Conservation (phyloP, 768 basidiomycete species). For the Tylopilus cervinicoccineus region DNA sequence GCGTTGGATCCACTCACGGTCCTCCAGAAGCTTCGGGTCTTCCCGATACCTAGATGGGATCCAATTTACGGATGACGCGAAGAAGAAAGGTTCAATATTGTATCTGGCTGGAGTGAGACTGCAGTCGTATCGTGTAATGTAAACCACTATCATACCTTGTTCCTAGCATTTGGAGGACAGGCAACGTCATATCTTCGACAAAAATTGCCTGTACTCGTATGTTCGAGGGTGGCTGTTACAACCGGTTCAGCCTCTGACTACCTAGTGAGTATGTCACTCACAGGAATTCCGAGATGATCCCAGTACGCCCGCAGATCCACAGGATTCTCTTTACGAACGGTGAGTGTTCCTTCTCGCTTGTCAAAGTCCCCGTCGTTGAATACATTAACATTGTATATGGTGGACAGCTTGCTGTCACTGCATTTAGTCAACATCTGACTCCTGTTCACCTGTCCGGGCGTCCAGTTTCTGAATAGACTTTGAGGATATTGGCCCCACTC, state of each 20-base stretch:
- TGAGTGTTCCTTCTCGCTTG: conserved; percentile 7
- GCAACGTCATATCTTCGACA: conserved; percentile 33
- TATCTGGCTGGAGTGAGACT: conserved; percentile 27
- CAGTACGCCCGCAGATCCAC: conserved; percentile 23
- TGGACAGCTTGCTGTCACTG: conserved; percentile 11
- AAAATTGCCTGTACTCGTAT: conserved; percentile 36
- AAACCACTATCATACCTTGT: conserved; percentile 28
- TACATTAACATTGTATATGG: conserved; percentile 18
- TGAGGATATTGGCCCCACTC: conserved; percentile 46
- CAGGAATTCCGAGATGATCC: conserved; percentile 23
- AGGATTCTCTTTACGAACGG: conserved; percentile 12
- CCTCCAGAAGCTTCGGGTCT: conserved; percentile 26
- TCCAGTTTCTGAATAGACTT: conserved; percentile 53
- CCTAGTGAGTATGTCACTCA: conserved; percentile 10
- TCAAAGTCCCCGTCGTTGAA: conserved; percentile 17
- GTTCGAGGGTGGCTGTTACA: conserved; percentile 21
- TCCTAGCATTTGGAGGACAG: conserved; percentile 39
- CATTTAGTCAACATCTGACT: conserved; percentile 32
- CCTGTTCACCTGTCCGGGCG: conserved; percentile 35
- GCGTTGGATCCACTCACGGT: conserved; percentile 32
- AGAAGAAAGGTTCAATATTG: conserved; percentile 43
- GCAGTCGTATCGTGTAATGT: too few species aligned
- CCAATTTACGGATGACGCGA: conserved; percentile 39
- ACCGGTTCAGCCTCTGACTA: background rate
- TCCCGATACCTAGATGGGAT: conserved; percentile 42